Evolutionary conservation across 768 basidiomycete species (phyloP), one percentile per base, ranked within the genome.

Genomic region (Podaxis carcinomalis): DNA sequence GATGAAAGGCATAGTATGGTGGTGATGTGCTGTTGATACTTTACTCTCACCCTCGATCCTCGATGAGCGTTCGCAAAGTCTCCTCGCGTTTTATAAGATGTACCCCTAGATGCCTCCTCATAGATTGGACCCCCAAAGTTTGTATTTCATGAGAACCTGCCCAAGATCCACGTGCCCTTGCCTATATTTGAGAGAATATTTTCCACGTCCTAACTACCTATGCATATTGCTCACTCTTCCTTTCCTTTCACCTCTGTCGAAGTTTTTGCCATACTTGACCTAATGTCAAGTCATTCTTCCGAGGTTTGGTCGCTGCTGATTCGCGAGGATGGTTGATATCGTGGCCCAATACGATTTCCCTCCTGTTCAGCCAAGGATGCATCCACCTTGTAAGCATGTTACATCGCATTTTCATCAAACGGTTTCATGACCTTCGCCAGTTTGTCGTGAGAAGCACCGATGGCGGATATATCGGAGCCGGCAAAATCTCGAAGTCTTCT

Each of bases 1-100:
- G 62, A 92, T 92, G 89, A 81, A 79, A 62, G 90, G 90, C 0
- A 75, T 70, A 0, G 88, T 87, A 0, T 90, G 81, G 79, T 87
- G 86, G 83, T 88, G 66, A 76, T 19, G n/a, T 28, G 23, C 25
- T 11, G 21, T 42, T 14, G n/a, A 42, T 42, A 19, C n/a, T 9
- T 32, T 11, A 9, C 14, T 51, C 7, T 32, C 51, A 16, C 51
- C 53, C 6, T 9, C 25, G 40, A 32, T 44, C 23, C 11, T 56
- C 21, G 36, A 13, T 37, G 28, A 11, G 14, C 27, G 16, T 4
- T 35, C 32, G 19, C 9, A 27, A 56, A 57, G 56, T 25, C 37
- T 13, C 39, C 36, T 39, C 32, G 11, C 27, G 1, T 35, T 50
- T 13, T 36, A 27, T 23, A 4, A 23, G 21, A 25, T 57, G 32